phyloP scores from a whole-genome alignment of 1,284 basidiomycete genomes.

The Marasmius oreades region DNA sequence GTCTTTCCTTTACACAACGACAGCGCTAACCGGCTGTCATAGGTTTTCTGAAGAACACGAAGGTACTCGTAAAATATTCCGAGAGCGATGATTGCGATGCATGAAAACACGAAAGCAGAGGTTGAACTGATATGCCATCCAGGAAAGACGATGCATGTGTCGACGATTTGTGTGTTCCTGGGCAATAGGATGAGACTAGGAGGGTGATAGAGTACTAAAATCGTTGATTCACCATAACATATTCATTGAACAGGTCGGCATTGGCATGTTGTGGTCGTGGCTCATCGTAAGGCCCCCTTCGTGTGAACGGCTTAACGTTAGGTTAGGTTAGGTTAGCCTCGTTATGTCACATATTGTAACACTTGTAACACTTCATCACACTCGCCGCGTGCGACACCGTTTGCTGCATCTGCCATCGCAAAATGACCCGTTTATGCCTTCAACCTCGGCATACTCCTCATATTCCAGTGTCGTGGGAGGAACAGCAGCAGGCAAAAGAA shows the following conservation, averaged over 20 bases:
- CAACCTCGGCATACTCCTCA: too few relatives aligned
- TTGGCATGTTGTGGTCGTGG: conserved; percentile 50
- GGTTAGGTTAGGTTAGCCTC: conserved; percentile 13
- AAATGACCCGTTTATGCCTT: too few relatives aligned
- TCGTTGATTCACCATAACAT: conserved; percentile 58
- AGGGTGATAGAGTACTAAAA: background rate
- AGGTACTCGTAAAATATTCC: conserved; percentile 76
- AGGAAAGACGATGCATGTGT: conserved; percentile 74
- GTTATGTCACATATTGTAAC: background rate
- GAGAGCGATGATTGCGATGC: conserved; percentile 56
- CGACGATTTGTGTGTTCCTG: conserved; percentile 71
- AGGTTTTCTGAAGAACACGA: conserved; percentile 51
- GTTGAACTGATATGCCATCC: conserved; percentile 69
- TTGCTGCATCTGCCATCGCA: too few relatives aligned
- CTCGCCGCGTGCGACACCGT: too few relatives aligned
- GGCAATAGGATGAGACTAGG: background rate
- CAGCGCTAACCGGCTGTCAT: conserved; percentile 56
- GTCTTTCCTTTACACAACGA: conserved; percentile 47
- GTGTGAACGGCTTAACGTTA: conserved; percentile 41
- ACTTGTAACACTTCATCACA: too few relatives aligned
- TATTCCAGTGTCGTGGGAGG: too few relatives aligned
- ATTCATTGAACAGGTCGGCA: conserved; percentile 55
- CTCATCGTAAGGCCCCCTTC: too few relatives aligned
- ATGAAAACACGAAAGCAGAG: conserved; percentile 56
- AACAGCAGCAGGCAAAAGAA: too few relatives aligned